These are phyloP conservation scores for Coccomyxa sp. DNA, from an alignment of 139 green algal species.

Conservation along the genomic window DNA sequence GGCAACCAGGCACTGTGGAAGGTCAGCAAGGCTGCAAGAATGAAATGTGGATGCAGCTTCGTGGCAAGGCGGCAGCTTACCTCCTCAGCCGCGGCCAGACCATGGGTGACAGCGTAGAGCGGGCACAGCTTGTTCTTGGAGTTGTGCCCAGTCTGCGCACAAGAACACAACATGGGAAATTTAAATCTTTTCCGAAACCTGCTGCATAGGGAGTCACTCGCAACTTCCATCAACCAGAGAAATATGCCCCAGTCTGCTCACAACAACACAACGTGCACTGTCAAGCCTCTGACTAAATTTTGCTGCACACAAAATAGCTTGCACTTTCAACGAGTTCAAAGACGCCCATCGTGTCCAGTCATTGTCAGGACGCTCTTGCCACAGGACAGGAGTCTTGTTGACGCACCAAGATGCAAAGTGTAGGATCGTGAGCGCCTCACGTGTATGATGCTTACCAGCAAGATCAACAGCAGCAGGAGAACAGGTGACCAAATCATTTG, in stretches of 20 bases:
- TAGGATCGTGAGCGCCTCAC: too few species aligned
- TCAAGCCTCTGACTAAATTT: background rate
- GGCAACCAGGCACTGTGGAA: background rate
- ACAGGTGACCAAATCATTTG: too few species aligned
- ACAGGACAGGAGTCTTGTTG: too few species aligned
- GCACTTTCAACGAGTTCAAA: too few species aligned
- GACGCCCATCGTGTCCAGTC: too few species aligned
- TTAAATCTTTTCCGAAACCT: background rate
- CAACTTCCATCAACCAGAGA: background rate
- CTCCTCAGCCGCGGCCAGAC: too few species aligned
- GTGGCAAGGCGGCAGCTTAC: background rate
- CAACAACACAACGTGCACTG: too few species aligned
- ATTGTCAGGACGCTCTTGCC: too few species aligned
- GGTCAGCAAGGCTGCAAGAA: background rate
- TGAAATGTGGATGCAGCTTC: background rate
- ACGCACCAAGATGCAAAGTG: too few species aligned
- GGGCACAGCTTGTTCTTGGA: conserved; percentile 22
- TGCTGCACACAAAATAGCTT: background rate
- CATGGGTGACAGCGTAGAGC: background rate
- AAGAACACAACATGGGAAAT: background rate
- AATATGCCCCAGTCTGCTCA: background rate
- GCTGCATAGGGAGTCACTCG: background rate
- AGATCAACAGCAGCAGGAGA: background rate
- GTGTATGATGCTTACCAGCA: background rate
- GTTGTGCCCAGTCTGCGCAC: conserved; percentile 11